Evolutionary conservation across 1,284 basidiomycete genomes (phyloP).

Genomic region (Pseudozyma hubeiensis): DNA sequence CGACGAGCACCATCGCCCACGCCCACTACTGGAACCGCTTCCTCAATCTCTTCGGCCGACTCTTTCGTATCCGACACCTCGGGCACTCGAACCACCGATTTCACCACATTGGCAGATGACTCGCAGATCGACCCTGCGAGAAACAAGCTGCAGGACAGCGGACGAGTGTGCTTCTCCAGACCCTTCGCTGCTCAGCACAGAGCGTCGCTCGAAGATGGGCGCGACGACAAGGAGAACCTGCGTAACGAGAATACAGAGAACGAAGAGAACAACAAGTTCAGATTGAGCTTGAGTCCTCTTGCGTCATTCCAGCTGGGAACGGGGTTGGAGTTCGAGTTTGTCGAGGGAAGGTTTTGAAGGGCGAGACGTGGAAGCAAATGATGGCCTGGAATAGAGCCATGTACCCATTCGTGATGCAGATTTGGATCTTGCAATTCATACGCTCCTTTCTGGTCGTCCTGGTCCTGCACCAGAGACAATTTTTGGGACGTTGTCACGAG

Average conservation of each 20-base stretch:
- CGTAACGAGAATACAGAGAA: background rate
- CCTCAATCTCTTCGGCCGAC: conserved; percentile 13
- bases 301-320: conserved; percentile 6
- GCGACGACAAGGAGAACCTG: conserved; percentile 6
- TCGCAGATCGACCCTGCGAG: background rate
- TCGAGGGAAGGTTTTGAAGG: background rate
- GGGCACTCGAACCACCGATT: background rate
- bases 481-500: too few species aligned
- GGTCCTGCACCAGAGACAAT: too few species aligned
- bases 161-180: conserved; percentile 10
- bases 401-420: too few species aligned
- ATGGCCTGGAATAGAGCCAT: too few species aligned
- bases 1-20: background rate
- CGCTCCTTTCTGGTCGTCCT: too few species aligned
- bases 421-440: too few species aligned
- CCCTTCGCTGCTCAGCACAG: conserved; percentile 5
- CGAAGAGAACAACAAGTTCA: conserved; percentile 2
- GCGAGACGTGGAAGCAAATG: too few species aligned
- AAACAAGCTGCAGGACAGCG: background rate
- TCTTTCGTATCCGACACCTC: conserved; percentile 9
- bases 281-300: conserved; percentile 15
- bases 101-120: conserved; percentile 1
- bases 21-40: background rate
- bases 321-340: too few species aligned
- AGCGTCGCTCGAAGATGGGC: background rate